Evolutionary conservation across 768 basidiomycete species (phyloP).

Genomic region (Tephrocybe rancida): DNA sequence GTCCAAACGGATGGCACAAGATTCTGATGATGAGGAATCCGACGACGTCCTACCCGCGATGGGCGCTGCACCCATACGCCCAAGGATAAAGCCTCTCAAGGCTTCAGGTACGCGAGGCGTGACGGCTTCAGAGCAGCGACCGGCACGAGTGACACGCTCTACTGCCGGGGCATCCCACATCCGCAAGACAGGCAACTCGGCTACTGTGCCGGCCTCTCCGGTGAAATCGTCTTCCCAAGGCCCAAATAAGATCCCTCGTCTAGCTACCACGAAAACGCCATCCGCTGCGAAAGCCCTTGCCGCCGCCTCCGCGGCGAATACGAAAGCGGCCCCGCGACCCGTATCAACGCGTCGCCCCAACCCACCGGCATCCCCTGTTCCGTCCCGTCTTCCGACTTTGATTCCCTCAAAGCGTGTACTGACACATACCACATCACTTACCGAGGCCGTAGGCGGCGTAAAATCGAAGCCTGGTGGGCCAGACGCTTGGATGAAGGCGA

Average conservation of each 20-base stretch:
- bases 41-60: conserved; percentile 69
- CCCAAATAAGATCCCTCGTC: conserved; percentile 70
- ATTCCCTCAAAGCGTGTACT: conserved; percentile 55
- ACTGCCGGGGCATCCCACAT: conserved; percentile 58
- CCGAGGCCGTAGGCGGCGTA: conserved; percentile 46
- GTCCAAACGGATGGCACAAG: conserved; percentile 67
- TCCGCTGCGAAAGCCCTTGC: conserved; percentile 47
- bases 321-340: conserved; percentile 22
- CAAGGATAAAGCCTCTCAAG: conserved; percentile 41
- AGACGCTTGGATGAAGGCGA: conserved; percentile 80
- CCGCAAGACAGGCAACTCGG: conserved; percentile 49
- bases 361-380: conserved; percentile 63
- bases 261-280: conserved; percentile 54
- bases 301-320: conserved; percentile 38
- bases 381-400: conserved; percentile 79
- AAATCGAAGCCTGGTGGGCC: conserved; percentile 41
- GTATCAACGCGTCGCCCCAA: conserved; percentile 33
- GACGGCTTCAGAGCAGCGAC: conserved; percentile 72
- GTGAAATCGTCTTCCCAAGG: conserved; percentile 48
- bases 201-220: conserved; percentile 40
- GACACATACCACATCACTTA: conserved; percentile 44
- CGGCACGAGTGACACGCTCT: conserved; percentile 74
- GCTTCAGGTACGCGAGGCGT: conserved; percentile 44
- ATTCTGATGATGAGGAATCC: conserved; percentile 68
- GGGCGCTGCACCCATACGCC: conserved; percentile 46